phyloP scores from a whole-genome alignment of 352 stramenopile species.

The Thalassiosira mediterranea region DNA sequence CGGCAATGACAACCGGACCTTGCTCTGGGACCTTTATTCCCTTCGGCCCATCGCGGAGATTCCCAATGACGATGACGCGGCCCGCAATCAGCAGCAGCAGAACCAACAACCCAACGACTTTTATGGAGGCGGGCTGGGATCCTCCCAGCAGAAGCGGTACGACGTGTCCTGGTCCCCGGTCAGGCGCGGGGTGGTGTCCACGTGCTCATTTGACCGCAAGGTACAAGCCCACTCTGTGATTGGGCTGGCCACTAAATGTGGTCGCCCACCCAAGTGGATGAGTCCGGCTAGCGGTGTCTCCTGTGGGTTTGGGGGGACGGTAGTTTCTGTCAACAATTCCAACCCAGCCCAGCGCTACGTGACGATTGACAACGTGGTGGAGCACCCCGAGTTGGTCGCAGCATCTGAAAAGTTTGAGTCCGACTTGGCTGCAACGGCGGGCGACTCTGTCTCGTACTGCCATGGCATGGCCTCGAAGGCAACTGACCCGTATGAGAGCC shows the following conservation, averaged over 20 bases:
- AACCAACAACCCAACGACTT: constrained; percentile 35
- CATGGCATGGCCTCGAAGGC: constrained; percentile 87
- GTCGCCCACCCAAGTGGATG: constrained; percentile 94
- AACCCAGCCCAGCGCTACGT: constrained; percentile 51
- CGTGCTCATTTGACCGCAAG: constrained; percentile 96
- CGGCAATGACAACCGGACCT: constrained; percentile 97
- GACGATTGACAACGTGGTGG: constrained; percentile 64
- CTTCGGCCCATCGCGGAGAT: constrained; percentile 94
- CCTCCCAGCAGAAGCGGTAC: constrained; percentile 86
- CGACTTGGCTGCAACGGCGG: constrained; percentile 82
- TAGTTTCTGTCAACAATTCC: constrained; percentile 87
- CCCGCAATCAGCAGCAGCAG: constrained; percentile 19
- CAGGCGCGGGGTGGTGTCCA: constrained; percentile 92
- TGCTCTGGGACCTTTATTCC: constrained; percentile 97
- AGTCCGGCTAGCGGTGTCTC: constrained; percentile 88
- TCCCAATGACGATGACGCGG: constrained; percentile 67
- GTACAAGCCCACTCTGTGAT: constrained; percentile 91
- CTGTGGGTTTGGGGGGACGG: constrained; percentile 96
- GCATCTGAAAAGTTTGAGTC: constrained; percentile 90
- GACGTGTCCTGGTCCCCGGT: constrained; percentile 95
- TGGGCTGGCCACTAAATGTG: constrained; percentile 79
- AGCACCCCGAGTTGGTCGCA: constrained; percentile 84
- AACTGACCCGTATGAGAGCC: constrained; percentile 60
- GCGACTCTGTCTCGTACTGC: constrained; percentile 92
- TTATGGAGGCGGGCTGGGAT: constrained; percentile 65